Evolutionary conservation across 2,329 filamentous ascomycete species (phyloP).

Genomic region (Fusarium mundagurra): DNA sequence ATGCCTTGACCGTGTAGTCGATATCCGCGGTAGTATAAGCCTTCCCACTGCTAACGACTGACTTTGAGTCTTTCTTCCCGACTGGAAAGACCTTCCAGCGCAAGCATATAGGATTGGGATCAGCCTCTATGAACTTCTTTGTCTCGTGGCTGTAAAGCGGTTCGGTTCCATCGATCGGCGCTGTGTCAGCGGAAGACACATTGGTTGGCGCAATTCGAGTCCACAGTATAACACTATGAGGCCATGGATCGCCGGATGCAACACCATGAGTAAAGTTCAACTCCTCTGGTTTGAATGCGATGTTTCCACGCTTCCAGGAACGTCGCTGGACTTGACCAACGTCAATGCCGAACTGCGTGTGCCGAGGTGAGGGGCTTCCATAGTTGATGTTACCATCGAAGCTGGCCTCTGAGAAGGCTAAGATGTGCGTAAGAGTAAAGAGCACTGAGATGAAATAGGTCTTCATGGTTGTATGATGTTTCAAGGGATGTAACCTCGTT

Average conservation of each 20-base stretch:
- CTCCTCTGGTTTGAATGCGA: background rate
- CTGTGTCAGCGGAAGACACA: background rate
- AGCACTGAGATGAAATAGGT: background rate
- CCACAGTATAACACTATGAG: background rate
- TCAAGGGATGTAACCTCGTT: fast-evolving
- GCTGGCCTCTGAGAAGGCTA: background rate
- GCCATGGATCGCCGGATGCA: constrained; percentile 2
- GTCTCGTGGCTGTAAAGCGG: constrained; percentile 1
- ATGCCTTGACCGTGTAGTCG: background rate
- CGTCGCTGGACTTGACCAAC: background rate
- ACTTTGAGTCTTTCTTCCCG: background rate
- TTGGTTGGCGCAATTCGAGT: background rate
- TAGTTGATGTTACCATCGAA: constrained; percentile 4
- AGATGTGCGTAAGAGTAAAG: fast-evolving
- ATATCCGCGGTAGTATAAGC: background rate
- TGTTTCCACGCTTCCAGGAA: background rate
- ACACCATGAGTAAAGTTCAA: background rate
- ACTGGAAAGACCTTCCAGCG: background rate
- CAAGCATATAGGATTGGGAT: background rate
- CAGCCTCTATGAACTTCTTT: background rate
- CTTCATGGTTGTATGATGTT: background rate
- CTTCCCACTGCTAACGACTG: background rate
- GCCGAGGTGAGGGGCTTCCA: background rate
- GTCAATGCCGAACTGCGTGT: background rate
- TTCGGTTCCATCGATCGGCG: background rate